These are phyloP conservation scores for Pseudophaeomoniella oleicola DNA, from an alignment of 2,329 filamentous ascomycete species.

Conservation along the genomic window DNA sequence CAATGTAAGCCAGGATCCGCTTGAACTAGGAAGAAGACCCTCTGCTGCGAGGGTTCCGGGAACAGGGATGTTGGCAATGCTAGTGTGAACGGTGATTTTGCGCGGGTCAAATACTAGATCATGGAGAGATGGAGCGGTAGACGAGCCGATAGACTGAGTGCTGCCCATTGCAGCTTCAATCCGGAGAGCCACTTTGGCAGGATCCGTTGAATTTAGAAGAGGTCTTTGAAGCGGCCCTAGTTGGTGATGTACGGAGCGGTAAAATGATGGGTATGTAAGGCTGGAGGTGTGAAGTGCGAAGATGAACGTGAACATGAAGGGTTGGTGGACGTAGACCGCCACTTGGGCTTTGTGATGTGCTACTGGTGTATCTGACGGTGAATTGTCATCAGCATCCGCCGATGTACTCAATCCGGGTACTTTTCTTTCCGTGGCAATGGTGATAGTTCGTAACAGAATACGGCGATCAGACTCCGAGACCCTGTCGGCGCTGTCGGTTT, in stretches of 20 bases:
- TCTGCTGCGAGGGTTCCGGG: conserved; percentile 29
- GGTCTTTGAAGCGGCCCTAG: conserved; percentile 32
- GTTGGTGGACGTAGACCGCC: conserved; percentile 22
- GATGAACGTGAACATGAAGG: conserved; percentile 37
- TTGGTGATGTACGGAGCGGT: conserved; percentile 33
- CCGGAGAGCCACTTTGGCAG: conserved; percentile 22
- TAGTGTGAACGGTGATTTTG: conserved; percentile 43
- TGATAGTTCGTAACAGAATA: conserved; percentile 21
- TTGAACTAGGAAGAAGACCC: conserved; percentile 13
- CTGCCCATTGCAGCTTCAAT: conserved; percentile 11
- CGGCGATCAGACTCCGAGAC: conserved; percentile 9
- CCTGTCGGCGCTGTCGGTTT: neutral
- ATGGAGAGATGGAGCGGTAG: conserved; percentile 31
- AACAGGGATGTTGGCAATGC: conserved; percentile 49
- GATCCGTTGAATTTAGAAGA: conserved; percentile 30
- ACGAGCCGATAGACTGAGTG: neutral
- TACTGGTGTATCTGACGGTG: conserved; percentile 2
- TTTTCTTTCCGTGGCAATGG: conserved; percentile 15
- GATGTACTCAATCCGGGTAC: neutral
- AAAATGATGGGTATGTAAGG: conserved; percentile 27
- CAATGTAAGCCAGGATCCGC: conserved; percentile 12
- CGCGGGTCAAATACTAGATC: conserved; percentile 47
- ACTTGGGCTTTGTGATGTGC: conserved; percentile 10
- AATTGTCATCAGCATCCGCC: neutral
- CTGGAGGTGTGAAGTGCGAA: conserved; percentile 28